phyloP scores from a whole-genome alignment of 2,329 filamentous ascomycete genomes.

The Epicoccum sorghinum region DNA sequence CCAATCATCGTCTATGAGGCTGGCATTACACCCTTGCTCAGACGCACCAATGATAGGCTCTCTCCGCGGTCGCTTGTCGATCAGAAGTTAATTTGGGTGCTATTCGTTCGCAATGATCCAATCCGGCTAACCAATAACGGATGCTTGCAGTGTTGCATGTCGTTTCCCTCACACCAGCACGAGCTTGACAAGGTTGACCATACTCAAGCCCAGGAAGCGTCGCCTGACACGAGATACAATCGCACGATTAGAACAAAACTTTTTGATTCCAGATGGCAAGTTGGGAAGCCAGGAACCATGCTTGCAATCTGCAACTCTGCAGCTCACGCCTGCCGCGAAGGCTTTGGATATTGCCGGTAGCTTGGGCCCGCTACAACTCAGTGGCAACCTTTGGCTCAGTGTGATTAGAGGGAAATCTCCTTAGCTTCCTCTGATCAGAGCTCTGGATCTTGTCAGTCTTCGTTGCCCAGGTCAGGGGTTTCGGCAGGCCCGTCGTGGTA shows the following conservation, averaged over 20 bases:
- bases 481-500: conserved; percentile 31
- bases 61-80: conserved; percentile 23
- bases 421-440: conserved; percentile 19
- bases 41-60: conserved; percentile 21
- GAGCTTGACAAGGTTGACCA: conserved; percentile 25
- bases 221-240: background rate
- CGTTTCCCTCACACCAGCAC: conserved; percentile 25
- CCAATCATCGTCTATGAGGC: conserved; percentile 31
- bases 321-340: background rate
- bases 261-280: background rate
- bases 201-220: conserved; percentile 8
- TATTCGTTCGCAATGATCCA: conserved; percentile 4
- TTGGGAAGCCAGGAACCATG: background rate
- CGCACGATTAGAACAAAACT: background rate
- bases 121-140: conserved; percentile 19
- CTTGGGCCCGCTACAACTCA: conserved; percentile 15
- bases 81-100: conserved; percentile 17
- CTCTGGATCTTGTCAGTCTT: conserved; percentile 12
- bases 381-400: conserved; percentile 14
- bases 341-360: conserved; percentile 15
- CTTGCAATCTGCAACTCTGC: background rate
- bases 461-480: background rate
- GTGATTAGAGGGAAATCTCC: conserved; percentile 18
- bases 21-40: conserved; percentile 21
- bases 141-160: conserved; percentile 31